Evolutionary conservation across 805 yeast genomes (phyloP).

Genomic region (Lachancea lanzarotensis): DNA sequence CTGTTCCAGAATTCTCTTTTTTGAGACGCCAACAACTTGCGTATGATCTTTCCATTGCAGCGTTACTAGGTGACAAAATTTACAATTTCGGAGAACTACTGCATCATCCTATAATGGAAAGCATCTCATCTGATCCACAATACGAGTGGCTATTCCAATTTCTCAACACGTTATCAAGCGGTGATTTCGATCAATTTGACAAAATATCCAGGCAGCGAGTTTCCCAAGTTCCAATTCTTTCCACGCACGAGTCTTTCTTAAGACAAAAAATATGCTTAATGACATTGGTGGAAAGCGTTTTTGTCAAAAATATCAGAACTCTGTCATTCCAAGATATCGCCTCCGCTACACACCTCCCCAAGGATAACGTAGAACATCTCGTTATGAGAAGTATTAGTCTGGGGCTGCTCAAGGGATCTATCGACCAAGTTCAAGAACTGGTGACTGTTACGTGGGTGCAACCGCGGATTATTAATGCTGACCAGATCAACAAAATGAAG

Average conservation of each 20-base stretch:
- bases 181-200: slow-evolving; percentile 66
- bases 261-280: slow-evolving; percentile 88
- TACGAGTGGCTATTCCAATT: slow-evolving; percentile 68
- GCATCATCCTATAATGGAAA: slow-evolving; percentile 72
- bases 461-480: slow-evolving; percentile 81
- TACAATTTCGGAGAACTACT: slow-evolving; percentile 94
- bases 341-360: slow-evolving; percentile 54
- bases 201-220: slow-evolving; percentile 35
- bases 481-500: slow-evolving; percentile 73
- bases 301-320: slow-evolving; percentile 67
- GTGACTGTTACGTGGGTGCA: slow-evolving; percentile 91
- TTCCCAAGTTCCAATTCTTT: slow-evolving; percentile 50
- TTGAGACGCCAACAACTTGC: slow-evolving; percentile 46
- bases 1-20: slow-evolving; percentile 6
- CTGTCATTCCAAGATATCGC: slow-evolving; percentile 71
- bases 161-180: slow-evolving; percentile 65
- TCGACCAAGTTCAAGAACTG: slow-evolving; percentile 76
- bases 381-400: slow-evolving; percentile 87
- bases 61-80: slow-evolving; percentile 82
- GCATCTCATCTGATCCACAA: slow-evolving; percentile 40
- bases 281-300: slow-evolving; percentile 84
- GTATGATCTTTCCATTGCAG: slow-evolving; percentile 76
- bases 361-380: slow-evolving; percentile 74
- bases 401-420: slow-evolving; percentile 78
- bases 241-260: slow-evolving; percentile 55